A percentile compares a stretch with the other conserved stretches of the same genome.
Conservation (phyloP, 805 yeast species). For the Candida germanica region DNA sequence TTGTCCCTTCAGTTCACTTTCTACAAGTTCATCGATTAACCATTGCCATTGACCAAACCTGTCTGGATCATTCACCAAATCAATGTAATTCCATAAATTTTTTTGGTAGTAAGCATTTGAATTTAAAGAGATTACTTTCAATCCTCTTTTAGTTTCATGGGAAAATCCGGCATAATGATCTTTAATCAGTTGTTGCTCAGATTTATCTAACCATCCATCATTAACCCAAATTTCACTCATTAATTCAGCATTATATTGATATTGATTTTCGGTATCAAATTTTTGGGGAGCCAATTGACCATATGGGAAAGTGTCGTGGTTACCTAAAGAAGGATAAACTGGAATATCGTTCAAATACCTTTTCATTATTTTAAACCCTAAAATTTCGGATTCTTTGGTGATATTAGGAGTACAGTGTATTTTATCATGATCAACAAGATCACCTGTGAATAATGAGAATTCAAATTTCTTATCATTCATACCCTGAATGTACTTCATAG, state of each 20-base stretch:
- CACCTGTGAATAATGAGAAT: conserved; percentile 71
- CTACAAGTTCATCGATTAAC: conserved; percentile 58
- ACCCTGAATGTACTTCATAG: conserved; percentile 34
- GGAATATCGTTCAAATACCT: conserved; percentile 49
- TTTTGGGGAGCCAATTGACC: conserved; percentile 59
- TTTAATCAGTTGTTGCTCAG: conserved; percentile 22
- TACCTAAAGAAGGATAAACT: conserved; percentile 62
- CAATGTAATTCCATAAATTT: conserved; percentile 52
- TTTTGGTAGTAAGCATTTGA: conserved; percentile 66
- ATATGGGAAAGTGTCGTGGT: conserved; percentile 72
- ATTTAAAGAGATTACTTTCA: conserved; percentile 60
- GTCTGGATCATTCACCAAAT: conserved; percentile 50
- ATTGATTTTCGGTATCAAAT: conserved; percentile 23
- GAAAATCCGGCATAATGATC: conserved; percentile 64
- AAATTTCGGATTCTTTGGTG: conserved; percentile 71
- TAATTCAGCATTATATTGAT: conserved; percentile 39
- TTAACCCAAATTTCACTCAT: conserved; percentile 35
- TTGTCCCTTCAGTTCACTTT: conserved; percentile 53
- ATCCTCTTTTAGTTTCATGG: conserved; percentile 50
- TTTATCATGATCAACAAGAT: conserved; percentile 67
- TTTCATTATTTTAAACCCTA: conserved; percentile 61
- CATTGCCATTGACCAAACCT: conserved; percentile 62
- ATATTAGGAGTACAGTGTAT: conserved; percentile 50
- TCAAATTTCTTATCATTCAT: conserved; percentile 40
- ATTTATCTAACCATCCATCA: conserved; percentile 34